These are phyloP conservation scores for Venturia asperata DNA, from an alignment of 2,329 filamentous ascomycete species.

Conservation along the genomic window DNA sequence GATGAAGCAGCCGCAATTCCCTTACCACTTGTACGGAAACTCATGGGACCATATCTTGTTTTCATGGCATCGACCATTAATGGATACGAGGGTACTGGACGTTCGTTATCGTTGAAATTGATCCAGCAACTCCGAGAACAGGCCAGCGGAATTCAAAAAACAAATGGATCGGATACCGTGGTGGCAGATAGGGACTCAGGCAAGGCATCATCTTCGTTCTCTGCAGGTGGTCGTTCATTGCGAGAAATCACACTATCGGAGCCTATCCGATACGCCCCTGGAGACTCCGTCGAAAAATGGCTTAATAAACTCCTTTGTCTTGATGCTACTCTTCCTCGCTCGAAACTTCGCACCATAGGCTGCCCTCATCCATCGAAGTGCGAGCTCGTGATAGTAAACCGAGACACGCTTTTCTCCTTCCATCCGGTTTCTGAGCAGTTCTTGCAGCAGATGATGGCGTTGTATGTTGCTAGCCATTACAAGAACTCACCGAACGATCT, in stretches of 20 bases:
- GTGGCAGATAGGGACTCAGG: constrained; percentile 75
- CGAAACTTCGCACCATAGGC: constrained; percentile 64
- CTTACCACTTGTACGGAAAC: constrained; percentile 79
- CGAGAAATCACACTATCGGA: constrained; percentile 89
- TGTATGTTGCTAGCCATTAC: constrained; percentile 96
- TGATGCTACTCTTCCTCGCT: constrained; percentile 79
- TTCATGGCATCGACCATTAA: constrained; percentile 99
- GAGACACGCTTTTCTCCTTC: constrained; percentile 96
- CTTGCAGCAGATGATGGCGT: constrained; percentile 93
- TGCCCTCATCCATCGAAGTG: constrained; percentile 88
- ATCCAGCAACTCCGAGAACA: constrained; percentile 96
- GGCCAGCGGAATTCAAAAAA: constrained; percentile 58
- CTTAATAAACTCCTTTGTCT: constrained; percentile 89
- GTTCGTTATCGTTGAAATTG: constrained; percentile 89
- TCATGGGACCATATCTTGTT: constrained; percentile 93
- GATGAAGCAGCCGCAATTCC: constrained; percentile 97
- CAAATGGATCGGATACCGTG: constrained; percentile 50
- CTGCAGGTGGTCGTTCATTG: constrained; percentile 61
- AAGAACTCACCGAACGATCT: constrained; percentile 97
- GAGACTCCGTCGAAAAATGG: constrained; percentile 92
- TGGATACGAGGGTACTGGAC: constrained; percentile 93
- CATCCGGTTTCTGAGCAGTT: constrained; percentile 96
- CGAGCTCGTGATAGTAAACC: constrained; percentile 87
- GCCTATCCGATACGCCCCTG: constrained; percentile 88
- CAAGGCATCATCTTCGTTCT: constrained; percentile 40